phyloP scores from a whole-genome alignment of 257 asterid genomes.

The Thymus quinquecostatus region DNA sequence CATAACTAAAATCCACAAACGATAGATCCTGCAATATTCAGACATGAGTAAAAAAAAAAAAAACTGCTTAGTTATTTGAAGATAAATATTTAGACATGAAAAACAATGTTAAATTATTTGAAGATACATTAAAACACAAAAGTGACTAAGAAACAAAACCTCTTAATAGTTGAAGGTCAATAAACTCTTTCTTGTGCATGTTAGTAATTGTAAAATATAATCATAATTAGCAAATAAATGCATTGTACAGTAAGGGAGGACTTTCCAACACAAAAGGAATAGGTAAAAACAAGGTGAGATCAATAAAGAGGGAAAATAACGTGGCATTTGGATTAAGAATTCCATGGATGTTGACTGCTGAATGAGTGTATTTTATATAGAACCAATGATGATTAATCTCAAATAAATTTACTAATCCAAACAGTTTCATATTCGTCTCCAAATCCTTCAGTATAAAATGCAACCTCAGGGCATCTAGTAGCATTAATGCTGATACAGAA shows the following conservation, averaged over 20 bases:
- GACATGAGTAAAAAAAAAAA: slow-evolving; percentile 9
- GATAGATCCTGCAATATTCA: slow-evolving; percentile 76
- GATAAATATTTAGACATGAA: slow-evolving; percentile 29
- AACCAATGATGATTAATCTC: not conserved
- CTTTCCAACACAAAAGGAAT: not conserved
- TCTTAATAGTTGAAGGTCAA: slow-evolving; percentile 8
- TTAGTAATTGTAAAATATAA: slow-evolving; percentile 15
- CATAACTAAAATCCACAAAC: slow-evolving; percentile 90
- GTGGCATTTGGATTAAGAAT: not conserved
- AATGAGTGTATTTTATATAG: not conserved
- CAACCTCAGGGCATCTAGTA: not conserved
- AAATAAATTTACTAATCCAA: not conserved
- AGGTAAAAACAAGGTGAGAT: slow-evolving; percentile 10
- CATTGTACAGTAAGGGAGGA: not conserved
- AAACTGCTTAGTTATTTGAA: not conserved
- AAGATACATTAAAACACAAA: slow-evolving; percentile 13
- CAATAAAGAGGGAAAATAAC: not conserved
- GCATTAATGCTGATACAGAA: slow-evolving; percentile 9
- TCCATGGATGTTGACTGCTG: not conserved
- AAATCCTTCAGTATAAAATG: not conserved
- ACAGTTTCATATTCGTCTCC: not conserved
- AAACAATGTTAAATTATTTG: slow-evolving; percentile 1
- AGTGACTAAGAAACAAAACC: slow-evolving; percentile 10
- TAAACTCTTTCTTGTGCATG: slow-evolving; percentile 10
- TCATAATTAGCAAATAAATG: slow-evolving; percentile 1